Evolutionary conservation across 2,329 filamentous ascomycete genomes (phyloP).

Genomic region (Saccharata proteae): DNA sequence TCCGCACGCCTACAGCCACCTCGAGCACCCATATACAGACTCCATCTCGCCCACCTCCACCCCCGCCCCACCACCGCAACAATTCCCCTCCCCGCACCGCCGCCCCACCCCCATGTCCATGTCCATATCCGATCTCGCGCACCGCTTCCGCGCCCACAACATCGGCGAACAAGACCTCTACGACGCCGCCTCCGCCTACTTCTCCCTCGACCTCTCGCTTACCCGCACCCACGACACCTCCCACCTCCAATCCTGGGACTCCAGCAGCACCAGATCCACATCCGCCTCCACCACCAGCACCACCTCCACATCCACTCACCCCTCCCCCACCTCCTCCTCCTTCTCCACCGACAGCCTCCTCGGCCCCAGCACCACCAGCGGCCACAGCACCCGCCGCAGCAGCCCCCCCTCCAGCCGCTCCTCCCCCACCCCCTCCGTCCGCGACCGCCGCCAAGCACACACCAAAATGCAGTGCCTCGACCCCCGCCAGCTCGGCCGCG

Average conservation of each 20-base stretch:
- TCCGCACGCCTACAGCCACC: no score
- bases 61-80: not conserved
- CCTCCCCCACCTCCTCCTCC: not conserved
- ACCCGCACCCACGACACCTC: conserved; percentile 1
- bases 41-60: conserved; percentile 8
- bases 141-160: conserved; percentile 7
- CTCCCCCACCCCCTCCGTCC: conserved; percentile 16
- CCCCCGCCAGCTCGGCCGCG: conserved; percentile 25
- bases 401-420: not conserved
- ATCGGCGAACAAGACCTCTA: conserved; percentile 4
- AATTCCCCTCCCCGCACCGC: conserved; percentile 1
- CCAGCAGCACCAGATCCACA: no score
- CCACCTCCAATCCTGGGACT: no score
- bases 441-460: conserved; percentile 29
- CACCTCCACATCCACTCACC: not conserved
- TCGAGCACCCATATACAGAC: conserved; percentile 5
- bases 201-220: conserved; percentile 2
- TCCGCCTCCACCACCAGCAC: not conserved
- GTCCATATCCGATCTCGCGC: conserved; percentile 8
- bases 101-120: conserved; percentile 1
- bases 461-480: conserved; percentile 28
- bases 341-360: not conserved
- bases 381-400: not conserved
- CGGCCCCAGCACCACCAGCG: not conserved
- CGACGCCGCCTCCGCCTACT: conserved; percentile 4